phyloP scores from a whole-genome alignment of 1,284 basidiomycete species.

The Pseudozyma sp. region DNA sequence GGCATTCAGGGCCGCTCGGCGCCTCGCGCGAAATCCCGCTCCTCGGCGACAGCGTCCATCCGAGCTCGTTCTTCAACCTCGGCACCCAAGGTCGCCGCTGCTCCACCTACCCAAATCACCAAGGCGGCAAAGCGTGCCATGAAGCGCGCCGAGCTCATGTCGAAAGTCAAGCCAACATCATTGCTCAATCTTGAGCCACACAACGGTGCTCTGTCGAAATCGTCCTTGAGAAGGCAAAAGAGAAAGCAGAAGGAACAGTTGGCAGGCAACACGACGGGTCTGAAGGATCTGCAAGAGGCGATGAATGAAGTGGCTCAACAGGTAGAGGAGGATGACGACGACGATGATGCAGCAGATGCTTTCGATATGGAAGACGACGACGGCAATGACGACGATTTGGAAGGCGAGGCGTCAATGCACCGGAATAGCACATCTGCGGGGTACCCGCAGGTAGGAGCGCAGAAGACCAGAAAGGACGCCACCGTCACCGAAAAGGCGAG shows the following conservation, averaged over 20 bases:
- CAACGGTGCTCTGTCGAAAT: constrained; percentile 47
- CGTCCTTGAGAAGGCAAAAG: constrained; percentile 56
- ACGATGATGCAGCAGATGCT: constrained; percentile 21
- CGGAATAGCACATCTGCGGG: constrained; percentile 7
- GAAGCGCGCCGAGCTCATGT: constrained; percentile 52
- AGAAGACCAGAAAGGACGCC: constrained; percentile 29
- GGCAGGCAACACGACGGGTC: constrained; percentile 54
- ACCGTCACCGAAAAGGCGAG: constrained; percentile 55
- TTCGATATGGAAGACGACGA: constrained; percentile 24
- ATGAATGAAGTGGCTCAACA: constrained; percentile 42
- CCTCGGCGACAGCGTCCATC: constrained; percentile 27
- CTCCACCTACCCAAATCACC: constrained; percentile 39
- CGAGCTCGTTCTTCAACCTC: constrained; percentile 19
- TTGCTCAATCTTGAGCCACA: constrained; percentile 31
- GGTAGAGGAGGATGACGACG: constrained; percentile 25
- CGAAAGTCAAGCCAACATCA: constrained; percentile 34
- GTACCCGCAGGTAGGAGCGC: constrained; percentile 28
- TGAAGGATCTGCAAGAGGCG: constrained; percentile 54
- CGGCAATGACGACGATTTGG: constrained; percentile 27
- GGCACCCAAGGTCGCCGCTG: constrained; percentile 17
- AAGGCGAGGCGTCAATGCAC: constrained; percentile 5
- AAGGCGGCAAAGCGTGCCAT: constrained; percentile 56
- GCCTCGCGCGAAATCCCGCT: constrained; percentile 36
- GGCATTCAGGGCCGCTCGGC: constrained; percentile 37
- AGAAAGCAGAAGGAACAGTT: constrained; percentile 58